Evolutionary conservation across 2,329 filamentous ascomycete species (phyloP).

Genomic region (Colletotrichum sp.): DNA sequence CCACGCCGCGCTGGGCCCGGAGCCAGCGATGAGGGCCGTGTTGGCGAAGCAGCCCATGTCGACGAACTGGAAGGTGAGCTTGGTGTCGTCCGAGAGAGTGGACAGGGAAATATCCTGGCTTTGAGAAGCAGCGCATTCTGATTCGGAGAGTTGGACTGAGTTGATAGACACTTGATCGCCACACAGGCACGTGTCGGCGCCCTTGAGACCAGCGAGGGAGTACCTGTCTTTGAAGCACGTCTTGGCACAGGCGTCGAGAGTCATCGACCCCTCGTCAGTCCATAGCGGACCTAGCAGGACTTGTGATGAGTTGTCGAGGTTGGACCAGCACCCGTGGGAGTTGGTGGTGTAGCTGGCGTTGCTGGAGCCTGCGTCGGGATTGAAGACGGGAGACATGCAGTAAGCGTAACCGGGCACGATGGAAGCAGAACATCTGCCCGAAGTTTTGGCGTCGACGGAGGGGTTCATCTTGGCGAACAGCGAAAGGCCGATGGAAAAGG

Average conservation of each 20-base stretch:
- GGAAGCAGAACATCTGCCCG: neutral
- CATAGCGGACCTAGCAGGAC: neutral
- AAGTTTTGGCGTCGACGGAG: neutral
- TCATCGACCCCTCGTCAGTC: neutral
- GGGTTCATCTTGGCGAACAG: neutral
- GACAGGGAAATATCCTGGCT: fast-evolving
- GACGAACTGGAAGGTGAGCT: neutral
- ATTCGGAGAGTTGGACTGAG: neutral
- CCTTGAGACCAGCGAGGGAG: neutral
- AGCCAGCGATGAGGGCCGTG: neutral
- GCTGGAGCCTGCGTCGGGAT: neutral
- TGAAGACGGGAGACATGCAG: neutral
- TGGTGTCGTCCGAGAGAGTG: neutral
- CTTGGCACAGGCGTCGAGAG: neutral
- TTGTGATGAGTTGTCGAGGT: neutral
- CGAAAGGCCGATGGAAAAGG: neutral
- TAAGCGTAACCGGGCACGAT: neutral
- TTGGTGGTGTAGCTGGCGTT: neutral
- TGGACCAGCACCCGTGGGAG: neutral
- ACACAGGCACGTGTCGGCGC: neutral
- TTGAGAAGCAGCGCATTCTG: fast-evolving
- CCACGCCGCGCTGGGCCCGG: neutral
- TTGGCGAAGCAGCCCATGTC: neutral
- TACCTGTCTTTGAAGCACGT: neutral
- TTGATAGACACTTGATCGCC: neutral